Conservation (phyloP, 352 stramenopile genomes). For the Phytopythium kandeliae region DNA sequence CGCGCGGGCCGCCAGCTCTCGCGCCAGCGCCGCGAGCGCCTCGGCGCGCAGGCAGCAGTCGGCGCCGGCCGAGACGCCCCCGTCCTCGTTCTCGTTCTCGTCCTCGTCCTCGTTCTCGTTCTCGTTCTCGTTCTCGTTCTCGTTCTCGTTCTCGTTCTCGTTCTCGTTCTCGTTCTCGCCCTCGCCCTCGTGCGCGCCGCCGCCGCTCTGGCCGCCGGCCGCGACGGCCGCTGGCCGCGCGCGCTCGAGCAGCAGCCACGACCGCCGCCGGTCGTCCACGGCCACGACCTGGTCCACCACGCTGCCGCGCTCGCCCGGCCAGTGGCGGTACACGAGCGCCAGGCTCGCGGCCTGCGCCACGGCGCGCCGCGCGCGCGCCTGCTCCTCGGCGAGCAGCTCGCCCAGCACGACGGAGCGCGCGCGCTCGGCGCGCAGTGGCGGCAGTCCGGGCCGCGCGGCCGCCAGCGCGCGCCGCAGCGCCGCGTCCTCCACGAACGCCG, state of each 20-base stretch:
- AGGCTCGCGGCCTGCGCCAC: slow-evolving; percentile 17
- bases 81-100: neutral
- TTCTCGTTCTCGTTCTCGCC: too few relatives aligned
- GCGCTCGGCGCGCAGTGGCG: slow-evolving; percentile 10
- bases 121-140: too few relatives aligned
- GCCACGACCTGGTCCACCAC: slow-evolving; percentile 14
- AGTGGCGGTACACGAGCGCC: slow-evolving; percentile 20
- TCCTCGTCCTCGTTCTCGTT: neutral
- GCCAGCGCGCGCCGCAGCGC: slow-evolving; percentile 26
- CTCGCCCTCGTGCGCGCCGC: neutral
- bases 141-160: too few relatives aligned
- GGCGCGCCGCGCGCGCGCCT: slow-evolving; percentile 6
- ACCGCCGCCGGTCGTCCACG: slow-evolving; percentile 15
- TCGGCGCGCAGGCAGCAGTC: slow-evolving; percentile 12
- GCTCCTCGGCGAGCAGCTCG: slow-evolving; percentile 11
- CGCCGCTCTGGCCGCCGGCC: too few relatives aligned
- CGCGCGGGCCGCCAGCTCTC: slow-evolving; percentile 1
- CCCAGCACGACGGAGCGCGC: slow-evolving; percentile 16
- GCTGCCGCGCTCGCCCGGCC: neutral
- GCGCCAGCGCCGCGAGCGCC: slow-evolving; percentile 7
- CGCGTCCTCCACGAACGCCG: slow-evolving; percentile 32
- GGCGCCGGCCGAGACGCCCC: too few relatives aligned
- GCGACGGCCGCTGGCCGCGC: neutral
- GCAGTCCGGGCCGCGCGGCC: slow-evolving; percentile 19
- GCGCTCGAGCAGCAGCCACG: slow-evolving; percentile 18